Conservation (phyloP, 2,329 filamentous ascomycete genomes). For the Aspergillus aculeatinus region DNA sequence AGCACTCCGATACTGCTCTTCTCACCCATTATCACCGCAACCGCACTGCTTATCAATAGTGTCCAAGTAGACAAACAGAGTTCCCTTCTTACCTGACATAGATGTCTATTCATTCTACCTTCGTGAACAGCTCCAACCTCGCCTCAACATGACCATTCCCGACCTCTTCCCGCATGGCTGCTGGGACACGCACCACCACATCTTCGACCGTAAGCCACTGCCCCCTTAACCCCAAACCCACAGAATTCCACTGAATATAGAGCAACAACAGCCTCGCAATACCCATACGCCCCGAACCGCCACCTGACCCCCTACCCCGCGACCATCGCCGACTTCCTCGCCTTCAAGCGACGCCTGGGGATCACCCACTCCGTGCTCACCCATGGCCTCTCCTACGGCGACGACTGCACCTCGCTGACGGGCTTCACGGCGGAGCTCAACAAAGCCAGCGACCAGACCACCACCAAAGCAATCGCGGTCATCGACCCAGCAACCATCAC, state of each 20-base stretch:
- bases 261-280: conserved; percentile 16
- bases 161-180: conserved; percentile 29
- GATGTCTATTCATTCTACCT: no score
- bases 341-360: conserved; percentile 26
- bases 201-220: conserved; percentile 32
- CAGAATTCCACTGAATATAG: no score
- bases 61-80: no score
- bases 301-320: conserved; percentile 32
- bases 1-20: no score
- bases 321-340: conserved; percentile 24
- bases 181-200: conserved; percentile 37
- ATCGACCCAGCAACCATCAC: conserved; percentile 30
- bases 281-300: conserved; percentile 25
- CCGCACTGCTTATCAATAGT: no score
- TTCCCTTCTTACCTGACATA: no score
- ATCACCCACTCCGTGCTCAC: conserved; percentile 39
- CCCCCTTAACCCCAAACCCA: neutral
- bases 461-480: conserved; percentile 32
- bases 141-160: neutral
- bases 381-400: conserved; percentile 40
- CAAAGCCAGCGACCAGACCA: neutral
- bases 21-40: no score
- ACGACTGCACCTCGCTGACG: conserved; percentile 36
- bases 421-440: conserved; percentile 32
- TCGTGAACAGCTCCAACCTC: neutral